Conservation (phyloP, 1,284 basidiomycete genomes). For the Apiotrichum laibachii region DNA sequence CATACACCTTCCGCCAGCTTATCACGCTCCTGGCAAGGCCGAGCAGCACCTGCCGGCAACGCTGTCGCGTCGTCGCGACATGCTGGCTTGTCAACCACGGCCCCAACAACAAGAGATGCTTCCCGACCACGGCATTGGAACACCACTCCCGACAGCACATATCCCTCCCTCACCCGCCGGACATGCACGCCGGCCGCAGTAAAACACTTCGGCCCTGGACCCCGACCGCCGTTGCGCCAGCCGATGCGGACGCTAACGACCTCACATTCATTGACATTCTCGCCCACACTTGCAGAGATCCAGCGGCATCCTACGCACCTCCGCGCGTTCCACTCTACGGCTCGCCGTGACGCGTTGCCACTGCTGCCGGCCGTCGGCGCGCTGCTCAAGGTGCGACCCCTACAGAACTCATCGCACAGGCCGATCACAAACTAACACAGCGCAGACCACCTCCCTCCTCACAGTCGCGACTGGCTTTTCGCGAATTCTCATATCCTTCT, state of each 20-base stretch:
- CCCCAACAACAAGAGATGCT: too few species aligned
- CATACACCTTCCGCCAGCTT: too few species aligned
- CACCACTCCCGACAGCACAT: too few species aligned
- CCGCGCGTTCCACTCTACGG: conserved; percentile 40
- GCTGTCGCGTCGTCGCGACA: conserved; percentile 5
- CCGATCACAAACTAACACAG: background rate
- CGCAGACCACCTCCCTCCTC: conserved; percentile 55
- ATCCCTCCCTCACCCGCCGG: too few species aligned
- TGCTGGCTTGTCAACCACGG: background rate
- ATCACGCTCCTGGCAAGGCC: too few species aligned
- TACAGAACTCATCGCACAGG: background rate
- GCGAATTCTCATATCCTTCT: conserved; percentile 48
- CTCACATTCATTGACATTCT: too few species aligned
- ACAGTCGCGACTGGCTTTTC: conserved; percentile 40
- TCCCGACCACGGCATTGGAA: too few species aligned
- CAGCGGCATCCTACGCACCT: background rate
- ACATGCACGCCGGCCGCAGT: too few species aligned
- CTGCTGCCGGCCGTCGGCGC: conserved; percentile 41
- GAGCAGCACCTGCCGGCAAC: background rate
- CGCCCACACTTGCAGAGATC: too few species aligned
- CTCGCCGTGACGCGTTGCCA: conserved; percentile 41
- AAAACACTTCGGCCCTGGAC: too few species aligned
- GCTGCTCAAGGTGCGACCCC: conserved; percentile 44
- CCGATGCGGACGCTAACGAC: too few species aligned
- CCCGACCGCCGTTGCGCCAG: too few species aligned